Percentiles rank a stretch among this genome's conserved stretches.
Conservation (phyloP, 2,329 filamentous ascomycete genomes). For the Lizonia empirigonia region DNA sequence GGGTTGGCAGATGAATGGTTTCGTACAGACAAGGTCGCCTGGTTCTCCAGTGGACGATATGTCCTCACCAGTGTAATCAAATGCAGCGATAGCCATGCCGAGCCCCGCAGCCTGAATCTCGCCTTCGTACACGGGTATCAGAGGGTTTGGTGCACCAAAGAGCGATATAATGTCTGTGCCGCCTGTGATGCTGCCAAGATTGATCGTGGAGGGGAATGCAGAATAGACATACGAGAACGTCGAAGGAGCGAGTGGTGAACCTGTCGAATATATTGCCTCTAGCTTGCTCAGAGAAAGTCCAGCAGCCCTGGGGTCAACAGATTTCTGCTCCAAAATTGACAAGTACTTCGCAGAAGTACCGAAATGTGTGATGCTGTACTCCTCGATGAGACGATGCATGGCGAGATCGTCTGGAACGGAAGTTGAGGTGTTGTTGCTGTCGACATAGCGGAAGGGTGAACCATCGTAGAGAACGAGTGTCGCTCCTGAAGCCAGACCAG, state of each 20-base stretch:
- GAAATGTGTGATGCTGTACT: constrained; percentile 86
- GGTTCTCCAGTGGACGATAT: constrained; percentile 68
- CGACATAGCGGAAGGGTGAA: constrained; percentile 73
- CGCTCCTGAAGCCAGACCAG: constrained; percentile 79
- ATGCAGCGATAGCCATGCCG: constrained; percentile 58
- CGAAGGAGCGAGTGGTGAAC: constrained; percentile 87
- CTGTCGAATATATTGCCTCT: constrained; percentile 90
- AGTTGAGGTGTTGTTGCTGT: constrained; percentile 49
- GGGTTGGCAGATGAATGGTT: constrained; percentile 88
- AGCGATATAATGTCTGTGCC: constrained; percentile 96
- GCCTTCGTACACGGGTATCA: constrained; percentile 56
- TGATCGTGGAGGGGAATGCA: constrained; percentile 78
- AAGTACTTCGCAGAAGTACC: constrained; percentile 95
- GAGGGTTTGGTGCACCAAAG: constrained; percentile 79
- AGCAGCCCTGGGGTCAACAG: constrained; percentile 33
- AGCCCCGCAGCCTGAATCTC: constrained; percentile 58
- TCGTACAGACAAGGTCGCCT: constrained; percentile 85
- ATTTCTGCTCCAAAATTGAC: constrained; percentile 82
- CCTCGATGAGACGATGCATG: constrained; percentile 80
- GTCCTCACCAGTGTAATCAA: constrained; percentile 61
- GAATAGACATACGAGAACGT: constrained; percentile 90
- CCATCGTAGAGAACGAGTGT: constrained; percentile 91
- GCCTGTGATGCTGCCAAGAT: constrained; percentile 91
- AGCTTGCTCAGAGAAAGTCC: constrained; percentile 64
- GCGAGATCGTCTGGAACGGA: constrained; percentile 74